Evolutionary conservation across 495 filamentous ascomycete genomes (phyloP), one percentile per base, ranked within the genome.

Genomic region (Lasiosphaeria ovina): DNA sequence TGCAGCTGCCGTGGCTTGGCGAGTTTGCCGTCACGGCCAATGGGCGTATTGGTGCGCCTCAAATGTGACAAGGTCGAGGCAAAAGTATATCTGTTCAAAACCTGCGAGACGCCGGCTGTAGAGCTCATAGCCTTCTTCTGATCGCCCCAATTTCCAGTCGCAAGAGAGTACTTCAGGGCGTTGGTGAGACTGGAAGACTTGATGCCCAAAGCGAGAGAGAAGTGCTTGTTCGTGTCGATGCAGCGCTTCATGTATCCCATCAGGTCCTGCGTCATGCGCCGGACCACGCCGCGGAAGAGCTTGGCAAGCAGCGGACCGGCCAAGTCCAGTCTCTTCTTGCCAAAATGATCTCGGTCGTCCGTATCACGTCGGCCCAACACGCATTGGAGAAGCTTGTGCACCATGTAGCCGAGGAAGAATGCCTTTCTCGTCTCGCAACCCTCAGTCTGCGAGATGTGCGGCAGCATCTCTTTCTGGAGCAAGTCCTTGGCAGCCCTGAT

Each of bases 111-210:
- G 77, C 94, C 94, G 54, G 94, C 94, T 63, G 96, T 98, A 2
- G 92, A 88, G 64, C 85, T 89, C 64, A 89, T 89, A 17, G 94
- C 93, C 80, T 98, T 98, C 83, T 97, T 99, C 75, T 98, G 94
- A 62, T 98, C 94, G 61, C 95, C 95, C 94, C 94, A 99, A 74
- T 99, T 99, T 59, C 94, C 94, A 7, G 94, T 99, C n/a, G 94
- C 93, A 48, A 99, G 82, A 44, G 93, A 96, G 70, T 98, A 98
- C 73, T 96, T 95, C 66, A 99, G 77, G 49, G 91, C 95, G 70
- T 93, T 93, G 6, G 93, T 95, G 58, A 99, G 81, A 9, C 90
- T 94, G 53, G 83, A 85, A n/a, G 87, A 85, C 81, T 97, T 97
- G 66, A 97, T 86, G 63, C 91, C 94, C 51, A 98, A 79, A 17